Conservation (phyloP, 768 basidiomycete species). For the Phlebiopsis gigantea region DNA sequence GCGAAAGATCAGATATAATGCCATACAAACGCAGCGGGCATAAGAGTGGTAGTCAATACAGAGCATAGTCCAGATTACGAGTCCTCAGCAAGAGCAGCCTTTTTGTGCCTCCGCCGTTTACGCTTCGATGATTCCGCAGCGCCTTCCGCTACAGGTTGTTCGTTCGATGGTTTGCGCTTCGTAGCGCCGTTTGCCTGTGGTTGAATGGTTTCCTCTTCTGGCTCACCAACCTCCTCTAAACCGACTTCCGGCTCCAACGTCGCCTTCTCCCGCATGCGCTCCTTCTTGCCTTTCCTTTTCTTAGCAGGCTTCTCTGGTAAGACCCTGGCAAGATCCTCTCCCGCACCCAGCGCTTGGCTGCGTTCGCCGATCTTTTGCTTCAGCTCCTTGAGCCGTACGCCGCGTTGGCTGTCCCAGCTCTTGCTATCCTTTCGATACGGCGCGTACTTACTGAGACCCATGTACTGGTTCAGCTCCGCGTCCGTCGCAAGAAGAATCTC, state of each 20-base stretch:
- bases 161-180: slow-evolving; percentile 22
- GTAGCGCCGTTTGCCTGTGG: slow-evolving; percentile 20
- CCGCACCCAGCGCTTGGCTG: slow-evolving; percentile 16
- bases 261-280: slow-evolving; percentile 19
- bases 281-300: slow-evolving; percentile 41
- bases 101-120: slow-evolving; percentile 39
- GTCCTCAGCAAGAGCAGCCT: slow-evolving; percentile 6
- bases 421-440: slow-evolving; percentile 66
- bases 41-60: no score
- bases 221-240: slow-evolving; percentile 15
- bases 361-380: slow-evolving; percentile 55
- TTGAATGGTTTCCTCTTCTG: slow-evolving; percentile 8
- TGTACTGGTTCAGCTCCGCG: slow-evolving; percentile 86
- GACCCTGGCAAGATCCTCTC: slow-evolving; percentile 16
- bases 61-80: no score
- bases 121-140: slow-evolving; percentile 27
- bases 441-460: slow-evolving; percentile 86
- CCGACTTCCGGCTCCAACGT: slow-evolving; percentile 10
- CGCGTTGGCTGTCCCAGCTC: slow-evolving; percentile 61
- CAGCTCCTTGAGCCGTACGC: slow-evolving; percentile 66
- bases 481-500: slow-evolving; percentile 93
- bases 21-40: no score
- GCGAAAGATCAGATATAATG: no score
- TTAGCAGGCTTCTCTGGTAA: slow-evolving; percentile 33
- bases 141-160: slow-evolving; percentile 12